Evolutionary conservation across 2,329 filamentous ascomycete genomes (phyloP), one percentile per base, ranked within the genome.

Genomic region (Bipolaris victoriae): DNA sequence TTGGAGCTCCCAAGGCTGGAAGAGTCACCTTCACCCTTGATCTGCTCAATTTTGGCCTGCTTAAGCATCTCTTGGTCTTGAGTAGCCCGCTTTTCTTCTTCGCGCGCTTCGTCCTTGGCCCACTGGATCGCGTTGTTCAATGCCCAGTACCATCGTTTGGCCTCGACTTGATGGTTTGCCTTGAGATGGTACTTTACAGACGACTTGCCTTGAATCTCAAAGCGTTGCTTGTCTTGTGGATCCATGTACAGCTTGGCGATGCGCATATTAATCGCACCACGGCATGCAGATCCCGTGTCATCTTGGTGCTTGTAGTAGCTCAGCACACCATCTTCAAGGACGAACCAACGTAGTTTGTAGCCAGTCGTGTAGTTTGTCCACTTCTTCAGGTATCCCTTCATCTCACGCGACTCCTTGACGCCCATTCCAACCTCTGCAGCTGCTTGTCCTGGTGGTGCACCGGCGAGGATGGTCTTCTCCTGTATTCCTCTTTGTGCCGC

Each of bases 251-350:
- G 84, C 71, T 88, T 89, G 22, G 95, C 95, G 66, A 99, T 99
- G 60, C 90, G 90, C 93, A 99, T 99, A 76, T 98, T 98, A 79
- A 99, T 99, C 50, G 95, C 95, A 57, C 95, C 95, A 61, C 95
- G 92, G 75, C 95, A 99, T 54, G 95, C 95, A 50, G 92, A 96
- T 22, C 93, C 95, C 31, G 92, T 91, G 75, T 99, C 95, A 73
- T 99, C 95, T 79, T 99, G 95, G 76, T 98, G 92, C 79, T 99
- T 99, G 81, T 98, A 99, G 80, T 99, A 99, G 77, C 95, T 98
- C 65, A 99, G 78, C 11, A 99, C 94, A 11, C 95, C 95, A 73
- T 99, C 95, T 74, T 99, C 95, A 7, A 99, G 85, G 13, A 98
- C 95, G 73, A 99, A 99, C 93, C 94, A 99, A 58, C 95, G 85